Conservation (phyloP, 2,329 filamentous ascomycete genomes). For the Byssoonygena ceratinophila region DNA sequence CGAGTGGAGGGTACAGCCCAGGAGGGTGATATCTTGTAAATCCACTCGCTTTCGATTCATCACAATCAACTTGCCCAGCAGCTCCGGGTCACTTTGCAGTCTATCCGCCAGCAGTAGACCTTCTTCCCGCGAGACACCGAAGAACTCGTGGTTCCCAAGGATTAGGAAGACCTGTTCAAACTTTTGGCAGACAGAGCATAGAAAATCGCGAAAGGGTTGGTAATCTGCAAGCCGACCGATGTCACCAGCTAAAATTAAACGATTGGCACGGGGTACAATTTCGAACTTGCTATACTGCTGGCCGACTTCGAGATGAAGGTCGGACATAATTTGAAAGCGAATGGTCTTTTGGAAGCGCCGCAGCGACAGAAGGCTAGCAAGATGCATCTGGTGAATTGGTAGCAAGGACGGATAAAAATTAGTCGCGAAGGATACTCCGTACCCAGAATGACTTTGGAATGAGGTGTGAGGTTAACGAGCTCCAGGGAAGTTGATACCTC, state of each 20-base stretch:
- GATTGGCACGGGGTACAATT: constrained; percentile 11
- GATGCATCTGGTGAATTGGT: not conserved
- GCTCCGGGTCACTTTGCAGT: constrained; percentile 18
- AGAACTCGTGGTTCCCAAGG: constrained; percentile 33
- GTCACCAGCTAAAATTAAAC: constrained; percentile 26
- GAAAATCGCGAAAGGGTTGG: constrained; percentile 17
- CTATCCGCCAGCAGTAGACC: constrained; percentile 17
- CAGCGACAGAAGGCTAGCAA: not conserved
- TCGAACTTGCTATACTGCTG: constrained; percentile 7
- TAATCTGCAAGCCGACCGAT: constrained; percentile 21
- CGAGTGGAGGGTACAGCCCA: constrained; percentile 50
- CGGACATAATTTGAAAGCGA: constrained; percentile 13
- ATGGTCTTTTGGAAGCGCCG: not conserved
- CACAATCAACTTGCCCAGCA: constrained; percentile 17
- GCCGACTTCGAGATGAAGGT: constrained; percentile 15
- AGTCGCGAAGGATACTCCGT: no score
- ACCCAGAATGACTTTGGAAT: no score
- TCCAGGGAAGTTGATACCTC: no score
- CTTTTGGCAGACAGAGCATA: constrained; percentile 19
- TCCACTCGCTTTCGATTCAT: constrained; percentile 20
- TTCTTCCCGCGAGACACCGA: constrained; percentile 22
- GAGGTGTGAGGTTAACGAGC: no score
- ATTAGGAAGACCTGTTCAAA: constrained; percentile 26
- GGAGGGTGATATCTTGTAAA: constrained; percentile 33
- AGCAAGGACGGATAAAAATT: no score